Evolutionary conservation across 1,284 basidiomycete genomes (phyloP).

Genomic region (Heimioporus retisporus): DNA sequence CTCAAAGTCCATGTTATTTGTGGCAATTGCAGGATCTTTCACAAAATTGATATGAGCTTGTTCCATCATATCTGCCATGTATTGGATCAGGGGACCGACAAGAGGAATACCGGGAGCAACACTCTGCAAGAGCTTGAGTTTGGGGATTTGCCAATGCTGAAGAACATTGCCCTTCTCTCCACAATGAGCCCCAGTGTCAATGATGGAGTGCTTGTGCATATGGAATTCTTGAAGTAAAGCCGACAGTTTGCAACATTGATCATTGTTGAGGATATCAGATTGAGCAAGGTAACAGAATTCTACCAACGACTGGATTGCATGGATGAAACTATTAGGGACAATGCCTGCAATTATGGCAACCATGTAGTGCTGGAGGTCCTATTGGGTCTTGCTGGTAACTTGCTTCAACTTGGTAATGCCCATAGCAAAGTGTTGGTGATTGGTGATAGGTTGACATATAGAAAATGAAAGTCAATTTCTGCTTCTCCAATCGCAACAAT

Average conservation of each 20-base stretch:
- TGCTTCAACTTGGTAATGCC: slow-evolving; percentile 5
- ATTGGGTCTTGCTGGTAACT: neutral
- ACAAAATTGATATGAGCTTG: slow-evolving; percentile 38
- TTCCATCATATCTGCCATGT: slow-evolving; percentile 44
- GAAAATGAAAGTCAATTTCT: slow-evolving; percentile 1
- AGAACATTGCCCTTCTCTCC: slow-evolving; percentile 7
- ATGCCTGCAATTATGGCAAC: neutral
- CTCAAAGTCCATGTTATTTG: slow-evolving; percentile 42
- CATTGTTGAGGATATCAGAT: slow-evolving; percentile 18
- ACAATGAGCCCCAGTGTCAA: neutral
- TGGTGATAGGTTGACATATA: neutral
- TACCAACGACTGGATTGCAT: neutral
- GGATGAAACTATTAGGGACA: neutral
- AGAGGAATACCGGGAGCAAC: slow-evolving; percentile 36
- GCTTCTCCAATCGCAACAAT: neutral
- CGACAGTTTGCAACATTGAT: slow-evolving; percentile 1
- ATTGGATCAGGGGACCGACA: slow-evolving; percentile 40
- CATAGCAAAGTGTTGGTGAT: neutral
- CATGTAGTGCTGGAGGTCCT: neutral
- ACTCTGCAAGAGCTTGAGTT: slow-evolving; percentile 46
- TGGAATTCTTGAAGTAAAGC: slow-evolving; percentile 10
- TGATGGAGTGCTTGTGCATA: slow-evolving; percentile 9
- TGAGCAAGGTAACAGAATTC: slow-evolving; percentile 9
- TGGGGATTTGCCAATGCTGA: slow-evolving; percentile 22
- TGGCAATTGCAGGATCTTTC: slow-evolving; percentile 35